Base-by-base conservation (phyloP, 208 protist species). In the Naegleria fowleri region DNA sequence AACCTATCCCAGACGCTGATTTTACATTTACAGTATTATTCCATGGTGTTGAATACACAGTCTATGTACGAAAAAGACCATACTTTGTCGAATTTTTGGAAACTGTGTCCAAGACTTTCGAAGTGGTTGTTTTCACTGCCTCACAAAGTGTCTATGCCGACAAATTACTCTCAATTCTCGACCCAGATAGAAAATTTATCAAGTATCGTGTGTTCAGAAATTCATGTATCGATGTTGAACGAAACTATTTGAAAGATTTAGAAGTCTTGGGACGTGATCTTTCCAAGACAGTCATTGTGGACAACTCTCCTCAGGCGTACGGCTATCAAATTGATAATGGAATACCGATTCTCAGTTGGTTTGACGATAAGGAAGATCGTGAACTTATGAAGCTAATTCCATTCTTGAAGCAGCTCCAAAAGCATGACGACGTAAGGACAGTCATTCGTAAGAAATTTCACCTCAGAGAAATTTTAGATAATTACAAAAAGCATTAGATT, bases 81-180 rank as follows among this genome's bases (percentile, higher is more conserved):
- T 87, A 92, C 90, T 89, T 94, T 43, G 91, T 93, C 52, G 83
- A 88, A 39, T 93, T 93, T 67, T 75, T 93, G 40, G 55, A 92
- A 83, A 22, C 25, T 29, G 85, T 94, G 4, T 90, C 90, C 3
- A 39, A 92, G 52, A 39, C 91, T 43, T 94, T 92, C 43, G 92
- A 94, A 90, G 55, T 95, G 52, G 91, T 93, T 84, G 90, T 95
- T 84, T 95, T 95, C 91, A 95, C 94, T n/a, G 94, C 94, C 41
- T 95, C 94, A 59, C 93, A 95, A 91, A 22, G 86, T 39, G 92
- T 93, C 0, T 95, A 95, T 91, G 94, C 94, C 25, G 92, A 94
- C 83, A 92, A 90, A 29, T 84, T 95, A 29, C 90, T 95, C 5
- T 48, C 94, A 33, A 93, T 93, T 40, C 83, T 95, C 36, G 94